Percentiles rank a stretch among this genome's conserved stretches.
These are phyloP conservation scores for Ophiosphaerella narmari DNA, from an alignment of 2,329 filamentous ascomycete species.

Conservation along the genomic window DNA sequence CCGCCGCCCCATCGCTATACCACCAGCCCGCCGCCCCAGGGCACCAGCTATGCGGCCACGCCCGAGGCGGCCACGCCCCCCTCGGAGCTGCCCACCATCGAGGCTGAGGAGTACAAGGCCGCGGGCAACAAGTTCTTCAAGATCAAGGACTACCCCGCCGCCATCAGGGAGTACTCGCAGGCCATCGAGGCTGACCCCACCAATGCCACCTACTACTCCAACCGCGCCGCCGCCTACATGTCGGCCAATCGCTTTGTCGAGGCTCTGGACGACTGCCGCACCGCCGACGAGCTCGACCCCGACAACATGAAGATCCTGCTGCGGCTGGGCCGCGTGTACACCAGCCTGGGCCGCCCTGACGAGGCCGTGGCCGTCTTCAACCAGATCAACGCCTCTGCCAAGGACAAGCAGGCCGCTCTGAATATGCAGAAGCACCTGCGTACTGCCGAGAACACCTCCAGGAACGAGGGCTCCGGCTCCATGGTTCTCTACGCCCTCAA, in stretches of 20 bases:
- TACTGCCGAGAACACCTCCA: conserved; percentile 77
- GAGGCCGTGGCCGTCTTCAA: conserved; percentile 84
- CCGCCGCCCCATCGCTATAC: conserved; percentile 72
- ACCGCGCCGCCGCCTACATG: conserved; percentile 94
- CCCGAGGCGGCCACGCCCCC: conserved; percentile 46
- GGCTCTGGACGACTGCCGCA: conserved; percentile 85
- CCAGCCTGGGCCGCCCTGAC: conserved; percentile 80
- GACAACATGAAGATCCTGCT: conserved; percentile 86
- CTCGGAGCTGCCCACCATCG: conserved; percentile 60
- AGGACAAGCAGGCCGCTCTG: conserved; percentile 81
- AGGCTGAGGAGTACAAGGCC: conserved; percentile 90
- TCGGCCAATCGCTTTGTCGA: conserved; percentile 77
- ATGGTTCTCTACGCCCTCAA: conserved; percentile 93
- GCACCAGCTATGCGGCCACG: conserved; percentile 45
- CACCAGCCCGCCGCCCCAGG: conserved; percentile 54
- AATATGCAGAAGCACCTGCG: conserved; percentile 83
- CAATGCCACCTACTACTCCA: conserved; percentile 89
- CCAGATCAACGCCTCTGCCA: conserved; percentile 79
- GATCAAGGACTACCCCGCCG: conserved; percentile 83
- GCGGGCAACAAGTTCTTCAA: conserved; percentile 97
- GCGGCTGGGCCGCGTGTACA: conserved; percentile 87
- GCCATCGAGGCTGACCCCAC: conserved; percentile 86
- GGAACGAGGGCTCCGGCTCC: conserved; percentile 77
- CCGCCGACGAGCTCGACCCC: conserved; percentile 81
- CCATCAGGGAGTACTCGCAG: conserved; percentile 93